phyloP scores from a whole-genome alignment of 2,329 filamentous ascomycete genomes.

The Xylaria multiplex region DNA sequence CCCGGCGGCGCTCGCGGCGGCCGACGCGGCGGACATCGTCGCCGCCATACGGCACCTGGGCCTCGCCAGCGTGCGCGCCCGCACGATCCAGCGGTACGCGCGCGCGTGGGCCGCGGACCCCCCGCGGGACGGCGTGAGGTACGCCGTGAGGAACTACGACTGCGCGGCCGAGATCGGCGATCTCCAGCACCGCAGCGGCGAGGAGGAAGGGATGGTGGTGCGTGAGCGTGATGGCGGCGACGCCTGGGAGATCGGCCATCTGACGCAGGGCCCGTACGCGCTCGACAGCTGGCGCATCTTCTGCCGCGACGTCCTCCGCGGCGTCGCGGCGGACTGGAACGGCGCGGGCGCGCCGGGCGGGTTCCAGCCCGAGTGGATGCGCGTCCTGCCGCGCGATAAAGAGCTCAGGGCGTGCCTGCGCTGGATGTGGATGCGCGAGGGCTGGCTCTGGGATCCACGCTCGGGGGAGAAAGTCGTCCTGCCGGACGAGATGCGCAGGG shows the following conservation, averaged over 20 bases:
- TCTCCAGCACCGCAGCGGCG: not conserved
- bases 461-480: constrained; percentile 72
- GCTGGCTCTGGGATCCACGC: constrained; percentile 80
- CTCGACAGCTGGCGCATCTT: constrained; percentile 95
- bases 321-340: constrained; percentile 72
- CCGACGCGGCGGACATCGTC: constrained; percentile 65
- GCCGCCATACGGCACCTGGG: constrained; percentile 76
- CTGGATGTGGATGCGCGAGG: constrained; percentile 93
- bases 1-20: constrained; percentile 68
- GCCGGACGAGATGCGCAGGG: constrained; percentile 61
- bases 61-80: constrained; percentile 73
- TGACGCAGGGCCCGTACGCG: constrained; percentile 84
- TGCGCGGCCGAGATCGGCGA: too few relatives aligned
- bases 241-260: constrained; percentile 85
- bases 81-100: constrained; percentile 75
- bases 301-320: constrained; percentile 81
- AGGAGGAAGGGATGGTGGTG: not conserved
- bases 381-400: constrained; percentile 84
- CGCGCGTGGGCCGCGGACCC: constrained; percentile 72
- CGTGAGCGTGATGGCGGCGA: constrained; percentile 40
- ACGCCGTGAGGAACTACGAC: constrained; percentile 60
- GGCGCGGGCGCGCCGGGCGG: constrained; percentile 60
- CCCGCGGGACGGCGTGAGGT: constrained; percentile 68
- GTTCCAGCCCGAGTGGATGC: constrained; percentile 91
- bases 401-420: constrained; percentile 86